Percentiles rank a stretch among this genome's conserved stretches.
Conservation (phyloP, 2,329 filamentous ascomycete species). For the Periconia macrospinosa region DNA sequence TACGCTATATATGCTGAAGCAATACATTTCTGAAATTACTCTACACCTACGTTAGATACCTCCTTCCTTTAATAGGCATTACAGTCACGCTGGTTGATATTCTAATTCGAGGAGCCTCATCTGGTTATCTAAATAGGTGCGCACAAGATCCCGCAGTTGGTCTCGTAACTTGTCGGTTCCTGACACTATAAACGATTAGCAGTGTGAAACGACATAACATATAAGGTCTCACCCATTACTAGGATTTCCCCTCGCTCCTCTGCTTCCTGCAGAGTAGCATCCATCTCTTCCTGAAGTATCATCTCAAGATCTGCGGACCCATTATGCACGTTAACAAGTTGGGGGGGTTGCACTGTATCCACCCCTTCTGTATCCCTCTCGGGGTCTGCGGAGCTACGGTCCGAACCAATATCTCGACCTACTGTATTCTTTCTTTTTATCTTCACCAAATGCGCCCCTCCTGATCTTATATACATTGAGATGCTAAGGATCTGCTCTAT, state of each 20-base stretch:
- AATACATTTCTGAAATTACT: too few relatives aligned
- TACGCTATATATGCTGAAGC: too few relatives aligned
- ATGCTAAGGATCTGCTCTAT: constrained; percentile 12
- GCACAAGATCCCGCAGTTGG: constrained; percentile 6
- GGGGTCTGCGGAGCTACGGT: constrained; percentile 2
- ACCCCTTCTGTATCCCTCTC: constrained; percentile 4
- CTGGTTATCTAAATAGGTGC: constrained; percentile 8
- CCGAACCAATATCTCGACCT: constrained; percentile 1
- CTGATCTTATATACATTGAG: constrained; percentile 10
- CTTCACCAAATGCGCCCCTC: constrained; percentile 8
- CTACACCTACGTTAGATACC: too few relatives aligned
- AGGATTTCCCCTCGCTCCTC: constrained; percentile 8
- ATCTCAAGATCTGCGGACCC: constrained; percentile 8
- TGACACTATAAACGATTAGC: constrained; percentile 10
- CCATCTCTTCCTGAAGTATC: constrained; percentile 9
- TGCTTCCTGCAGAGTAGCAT: constrained; percentile 6
- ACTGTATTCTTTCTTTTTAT: constrained; percentile 7
- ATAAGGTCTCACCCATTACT: constrained; percentile 8
- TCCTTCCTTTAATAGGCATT: too few relatives aligned
- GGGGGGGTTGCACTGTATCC: constrained; percentile 1
- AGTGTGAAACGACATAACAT: constrained; percentile 5
- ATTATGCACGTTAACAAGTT: constrained; percentile 10
- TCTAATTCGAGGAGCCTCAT: constrained; percentile 9
- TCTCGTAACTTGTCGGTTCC: constrained; percentile 8
- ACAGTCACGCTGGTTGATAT: constrained; percentile 9